These are phyloP conservation scores for Talaromyces atroroseus DNA, from an alignment of 2,329 filamentous ascomycete species.

Conservation along the genomic window DNA sequence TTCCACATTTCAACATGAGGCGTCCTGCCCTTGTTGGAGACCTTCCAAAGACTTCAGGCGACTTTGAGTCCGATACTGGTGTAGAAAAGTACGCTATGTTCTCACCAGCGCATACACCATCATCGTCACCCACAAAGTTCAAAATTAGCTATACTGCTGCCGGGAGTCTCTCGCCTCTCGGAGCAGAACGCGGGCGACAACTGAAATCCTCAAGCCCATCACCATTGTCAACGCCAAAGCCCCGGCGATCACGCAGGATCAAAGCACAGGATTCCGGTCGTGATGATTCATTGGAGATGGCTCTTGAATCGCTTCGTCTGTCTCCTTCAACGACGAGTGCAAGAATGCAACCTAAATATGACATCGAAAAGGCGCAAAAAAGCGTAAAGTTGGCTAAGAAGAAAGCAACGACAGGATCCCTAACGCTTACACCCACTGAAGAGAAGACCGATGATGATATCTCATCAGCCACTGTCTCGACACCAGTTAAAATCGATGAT, in stretches of 20 bases:
- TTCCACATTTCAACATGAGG: background rate
- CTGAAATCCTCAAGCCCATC: background rate
- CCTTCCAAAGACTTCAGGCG: background rate
- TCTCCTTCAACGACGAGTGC: constrained; percentile 2
- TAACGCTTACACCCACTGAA: background rate
- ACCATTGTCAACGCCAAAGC: background rate
- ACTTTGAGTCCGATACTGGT: constrained; percentile 5
- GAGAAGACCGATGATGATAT: background rate
- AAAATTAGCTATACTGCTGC: constrained; percentile 23
- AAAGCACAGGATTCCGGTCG: background rate
- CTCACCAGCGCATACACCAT: constrained; percentile 1
- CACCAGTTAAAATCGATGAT: background rate
- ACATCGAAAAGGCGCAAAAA: background rate
- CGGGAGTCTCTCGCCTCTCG: constrained; percentile 12
- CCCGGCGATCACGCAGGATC: constrained; percentile 7
- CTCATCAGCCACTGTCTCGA: background rate
- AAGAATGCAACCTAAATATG: background rate
- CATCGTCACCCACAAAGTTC: constrained; percentile 10
- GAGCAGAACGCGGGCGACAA: background rate
- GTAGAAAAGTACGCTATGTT: background rate
- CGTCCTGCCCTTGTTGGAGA: background rate
- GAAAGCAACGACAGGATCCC: background rate
- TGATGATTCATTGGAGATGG: constrained; percentile 16
- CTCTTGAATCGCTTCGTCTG: constrained; percentile 19
- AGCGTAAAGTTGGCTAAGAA: background rate